Evolutionary conservation across 2,329 filamentous ascomycete species (phyloP), one percentile per base, ranked within the genome.

Genomic region (Dothiorella sarmentorum): DNA sequence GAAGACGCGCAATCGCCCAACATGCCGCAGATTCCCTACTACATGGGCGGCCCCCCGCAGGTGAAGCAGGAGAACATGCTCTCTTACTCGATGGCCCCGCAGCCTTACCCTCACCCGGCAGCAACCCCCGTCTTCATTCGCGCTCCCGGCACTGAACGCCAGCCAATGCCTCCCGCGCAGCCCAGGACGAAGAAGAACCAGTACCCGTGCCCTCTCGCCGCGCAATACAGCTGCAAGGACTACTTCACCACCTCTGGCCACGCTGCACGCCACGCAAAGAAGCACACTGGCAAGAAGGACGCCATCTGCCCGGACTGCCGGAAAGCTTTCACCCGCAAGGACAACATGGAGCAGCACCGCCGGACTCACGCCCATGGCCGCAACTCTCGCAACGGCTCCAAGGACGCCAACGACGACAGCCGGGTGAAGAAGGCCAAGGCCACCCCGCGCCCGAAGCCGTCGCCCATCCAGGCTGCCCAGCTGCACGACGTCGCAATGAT

Each of bases 331-430:
- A 91, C 88, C 10, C 86, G 89, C 63, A 86, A 87, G 65, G 89
- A 92, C 78, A 92, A 92, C 78, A 92, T 92, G 89, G 90, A 91
- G 79, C 89, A 91, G 75, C 89, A 92, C 67, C 81, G 90, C 27
- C 84, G 89, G 66, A 91, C 88, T 0, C 89, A 92, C 71, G 87
- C 83, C 62, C 79, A 74, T 61, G 78, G 77, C 4, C 76, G 78
- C 55, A 76, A 73, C 47, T 69, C 73, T 1, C 60, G 64, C 22
- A 74, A 74, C 58, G 62, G 61, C 44, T 38, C 31, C 35, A 43
- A 52, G 47, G 62, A 47, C 26, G n/a, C n/a, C n/a, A 61, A 22
- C 44, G 62, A 60, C n/a, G 71, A 74, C 7, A 66, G 68, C 33
- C 69, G 70, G n/a, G 64, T 69, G 20, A 73, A 75, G 52, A 74